Evolutionary conservation across 208 protist species (phyloP), one percentile per base, ranked within the genome.

Genomic region (Crithidia sp.): DNA sequence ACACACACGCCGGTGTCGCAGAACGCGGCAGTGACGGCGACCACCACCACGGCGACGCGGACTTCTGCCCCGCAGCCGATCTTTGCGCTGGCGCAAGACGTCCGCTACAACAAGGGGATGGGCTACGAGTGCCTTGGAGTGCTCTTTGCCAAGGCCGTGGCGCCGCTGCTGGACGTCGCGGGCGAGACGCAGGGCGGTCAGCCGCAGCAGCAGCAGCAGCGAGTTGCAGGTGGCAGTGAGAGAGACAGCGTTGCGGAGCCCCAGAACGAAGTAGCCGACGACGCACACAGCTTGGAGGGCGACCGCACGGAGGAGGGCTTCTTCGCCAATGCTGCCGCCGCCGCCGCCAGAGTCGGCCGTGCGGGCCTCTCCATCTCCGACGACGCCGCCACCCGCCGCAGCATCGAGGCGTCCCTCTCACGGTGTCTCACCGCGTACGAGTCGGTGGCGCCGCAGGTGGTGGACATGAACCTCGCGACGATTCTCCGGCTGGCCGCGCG

Each of bases 81-180:
- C 8, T 93, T 91, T 69, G 67, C 89, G 62, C 70, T 91, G 12
- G 78, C 79, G 36, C 50, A 90, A 13, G 93, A 97, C 53, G 63
- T 95, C 10, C 93, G 90, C 28, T 97, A 93, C 81, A 97, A 97
- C 71, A 87, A 89, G 39, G 93, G 93, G 8, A 77, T 93, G 39
- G 93, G 93, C 37, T 97, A 94, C 77, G 90, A 97, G 72, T 83
- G 83, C 7, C 86, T 97, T 12, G 93, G 88, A 5, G 54, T 97
- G 57, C 76, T 97, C 37, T 97, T 97, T 53, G 88, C 93, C 4
- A 89, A 88, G 50, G 90, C 93, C 5, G 80, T 97, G 16, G 73
- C 92, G 12, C 93, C 93, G 28, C 80, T 90, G 66, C 74, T 97
- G 14, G 83, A 90, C 14, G 52, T 53, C 2, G 1, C 50, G 19